A percentile compares a stretch with the other conserved stretches of the same genome.
Conservation (phyloP, 1,139 yeast genomes). For the Suhomyces atakaporum region DNA sequence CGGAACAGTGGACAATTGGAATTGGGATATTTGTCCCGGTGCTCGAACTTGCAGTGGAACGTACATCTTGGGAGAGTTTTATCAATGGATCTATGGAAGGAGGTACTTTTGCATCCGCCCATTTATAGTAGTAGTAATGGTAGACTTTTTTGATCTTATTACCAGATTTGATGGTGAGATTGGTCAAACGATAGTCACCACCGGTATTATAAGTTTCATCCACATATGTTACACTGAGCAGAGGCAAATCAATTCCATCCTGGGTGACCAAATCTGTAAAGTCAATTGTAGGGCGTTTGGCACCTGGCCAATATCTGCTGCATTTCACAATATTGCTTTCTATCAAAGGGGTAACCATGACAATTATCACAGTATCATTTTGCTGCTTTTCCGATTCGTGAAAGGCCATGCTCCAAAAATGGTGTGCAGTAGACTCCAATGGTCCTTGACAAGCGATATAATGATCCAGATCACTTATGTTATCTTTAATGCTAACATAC, state of each 20-base stretch:
- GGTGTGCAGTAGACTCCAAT: conserved; percentile 54
- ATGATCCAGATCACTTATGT: conserved; percentile 9
- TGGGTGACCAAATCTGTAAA: conserved; percentile 18
- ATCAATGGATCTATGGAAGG: conserved; percentile 42
- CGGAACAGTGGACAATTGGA: conserved; percentile 73
- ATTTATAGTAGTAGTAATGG: conserved; percentile 55
- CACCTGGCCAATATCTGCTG: conserved; percentile 69
- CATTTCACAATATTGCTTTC: conserved; percentile 70
- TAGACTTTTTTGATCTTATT: conserved; percentile 40
- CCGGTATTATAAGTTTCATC: conserved; percentile 20
- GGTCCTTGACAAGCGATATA: conserved; percentile 66
- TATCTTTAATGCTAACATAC: conserved; percentile 24
- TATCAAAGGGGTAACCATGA: conserved; percentile 83
- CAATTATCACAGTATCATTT: conserved; percentile 54
- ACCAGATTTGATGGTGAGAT: conserved; percentile 26
- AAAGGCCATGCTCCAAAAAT: conserved; percentile 87
- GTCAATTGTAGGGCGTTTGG: conserved; percentile 21
- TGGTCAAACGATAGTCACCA: conserved; percentile 33
- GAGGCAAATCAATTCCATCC: conserved; percentile 29
- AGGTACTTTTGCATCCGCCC: conserved; percentile 61
- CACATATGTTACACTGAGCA: conserved; percentile 23
- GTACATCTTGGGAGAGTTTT: conserved; percentile 29
- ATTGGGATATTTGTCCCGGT: conserved; percentile 15
- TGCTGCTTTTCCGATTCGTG: conserved; percentile 40
- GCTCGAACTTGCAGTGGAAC: conserved; percentile 6